Base-by-base conservation (phyloP, 2,329 filamentous ascomycete genomes). In the Pseudonectria buxi region DNA sequence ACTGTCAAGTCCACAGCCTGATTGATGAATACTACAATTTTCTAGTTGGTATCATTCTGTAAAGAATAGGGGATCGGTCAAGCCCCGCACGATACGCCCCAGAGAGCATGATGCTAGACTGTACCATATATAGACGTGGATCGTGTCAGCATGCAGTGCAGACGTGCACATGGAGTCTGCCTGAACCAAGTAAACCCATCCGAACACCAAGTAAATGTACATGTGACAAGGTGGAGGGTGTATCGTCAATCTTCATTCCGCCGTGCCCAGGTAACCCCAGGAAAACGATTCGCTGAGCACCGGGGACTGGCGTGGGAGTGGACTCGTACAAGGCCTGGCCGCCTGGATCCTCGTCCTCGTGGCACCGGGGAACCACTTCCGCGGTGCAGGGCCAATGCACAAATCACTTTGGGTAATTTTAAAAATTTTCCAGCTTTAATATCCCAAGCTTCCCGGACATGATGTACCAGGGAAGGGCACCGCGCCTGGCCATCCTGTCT, bases 331-430 rank as follows among this genome's bases (percentile, higher is more conserved):
- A n/a, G n/a, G n/a, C n/a, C n/a, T n/a, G n/a, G n/a, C n/a, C n/a
- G 30, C 33, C 36, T 27, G 37, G 39, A 43, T 43, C 30, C n/a
- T 32, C 39, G 30, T 12, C 30, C 50, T 53, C 46, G 40, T 51
- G 51, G 53, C 47, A 39, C 56, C 57, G 54, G 56, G 54, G 54
- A 58, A 48, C 46, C 15, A 27, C 48, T 57, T 57, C 55, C 56
- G 55, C 43, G 33, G 41, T 33, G 33, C 40, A 47, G 37, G 36
- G 32, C 42, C 44, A 45, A 40, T 41, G 40, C 43, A 32, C 31
- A 35, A 43, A 40, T 44, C 45, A 47, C 40, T n/a, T n/a, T 37
- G 35, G 40, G 44, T 57, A 55, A 58, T 57, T 54, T 57, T 42
- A 54, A 47, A 48, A 37, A 43, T 32, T 40, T 48, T 49, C 45